Evolutionary conservation across 2,329 filamentous ascomycete species (phyloP).

Genomic region (Chaetomium sp.): DNA sequence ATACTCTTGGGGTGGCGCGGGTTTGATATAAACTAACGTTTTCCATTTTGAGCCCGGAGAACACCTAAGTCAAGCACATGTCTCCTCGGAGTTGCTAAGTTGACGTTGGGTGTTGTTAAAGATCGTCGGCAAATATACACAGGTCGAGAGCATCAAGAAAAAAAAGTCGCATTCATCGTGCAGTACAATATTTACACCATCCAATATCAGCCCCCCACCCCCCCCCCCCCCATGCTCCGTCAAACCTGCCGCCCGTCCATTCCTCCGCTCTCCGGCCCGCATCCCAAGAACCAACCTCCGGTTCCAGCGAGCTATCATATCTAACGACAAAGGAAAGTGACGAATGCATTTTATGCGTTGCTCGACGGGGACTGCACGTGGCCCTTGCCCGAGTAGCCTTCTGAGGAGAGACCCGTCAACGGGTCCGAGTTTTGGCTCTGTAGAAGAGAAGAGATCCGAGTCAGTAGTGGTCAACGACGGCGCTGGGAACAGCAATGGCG

Average conservation of each 20-base stretch:
- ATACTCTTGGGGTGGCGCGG: too few species aligned
- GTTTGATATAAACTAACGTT: too few species aligned
- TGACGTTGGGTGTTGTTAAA: not conserved
- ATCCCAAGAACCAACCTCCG: slow-evolving; percentile 12
- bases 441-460: slow-evolving; percentile 13
- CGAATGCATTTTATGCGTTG: slow-evolving; percentile 35
- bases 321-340: slow-evolving; percentile 36
- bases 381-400: slow-evolving; percentile 71
- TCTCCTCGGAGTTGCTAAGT: too few species aligned
- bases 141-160: slow-evolving; percentile 14
- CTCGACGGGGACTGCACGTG: slow-evolving; percentile 65
- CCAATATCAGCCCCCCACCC: slow-evolving; percentile 15
- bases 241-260: not conserved
- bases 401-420: slow-evolving; percentile 73
- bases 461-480: slow-evolving; percentile 8
- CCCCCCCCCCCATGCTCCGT: slow-evolving; percentile 16
- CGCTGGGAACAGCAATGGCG: not conserved
- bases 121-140: not conserved
- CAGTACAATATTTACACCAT: slow-evolving; percentile 31
- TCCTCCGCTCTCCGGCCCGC: slow-evolving; percentile 10
- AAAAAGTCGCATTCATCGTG: slow-evolving; percentile 26
- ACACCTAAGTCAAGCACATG: too few species aligned
- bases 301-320: slow-evolving; percentile 20
- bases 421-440: slow-evolving; percentile 81
- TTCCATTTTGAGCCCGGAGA: too few species aligned